Percentiles rank a stretch among this genome's conserved stretches.
phyloP scores from a whole-genome alignment of 495 filamentous ascomycete genomes.

The Penicillium waksmanii region DNA sequence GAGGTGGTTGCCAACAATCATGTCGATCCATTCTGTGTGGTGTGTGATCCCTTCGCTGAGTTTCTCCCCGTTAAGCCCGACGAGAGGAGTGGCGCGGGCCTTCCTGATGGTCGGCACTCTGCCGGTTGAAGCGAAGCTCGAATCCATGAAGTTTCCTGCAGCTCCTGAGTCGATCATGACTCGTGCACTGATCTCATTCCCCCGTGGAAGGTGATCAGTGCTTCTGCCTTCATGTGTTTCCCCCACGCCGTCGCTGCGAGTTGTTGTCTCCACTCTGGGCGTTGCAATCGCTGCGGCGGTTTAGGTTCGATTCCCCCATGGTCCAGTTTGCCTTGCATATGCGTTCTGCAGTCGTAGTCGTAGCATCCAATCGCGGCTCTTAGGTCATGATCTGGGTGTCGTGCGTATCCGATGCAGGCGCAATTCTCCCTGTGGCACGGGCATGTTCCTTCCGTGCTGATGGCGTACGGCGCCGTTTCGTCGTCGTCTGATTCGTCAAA shows the following conservation, averaged over 20 bases:
- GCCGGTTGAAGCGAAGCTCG: neutral
- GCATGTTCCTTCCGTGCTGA: neutral
- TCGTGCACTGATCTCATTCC: neutral
- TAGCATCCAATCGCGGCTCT: neutral
- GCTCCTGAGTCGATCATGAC: neutral
- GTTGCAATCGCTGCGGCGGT: neutral
- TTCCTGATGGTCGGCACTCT: neutral
- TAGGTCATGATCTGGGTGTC: neutral
- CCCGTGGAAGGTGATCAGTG: neutral
- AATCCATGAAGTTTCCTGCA: neutral
- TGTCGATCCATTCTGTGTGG: neutral
- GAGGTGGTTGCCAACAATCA: neutral
- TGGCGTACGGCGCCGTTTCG: neutral
- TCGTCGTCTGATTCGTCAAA: neutral
- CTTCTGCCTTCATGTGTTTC: neutral
- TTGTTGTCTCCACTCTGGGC: neutral
- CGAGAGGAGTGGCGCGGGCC: neutral
- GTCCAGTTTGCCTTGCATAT: neutral
- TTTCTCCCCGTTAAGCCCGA: neutral
- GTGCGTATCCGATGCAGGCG: neutral
- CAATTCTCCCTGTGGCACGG: neutral
- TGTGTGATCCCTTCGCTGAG: neutral
- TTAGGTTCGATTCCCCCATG: neutral
- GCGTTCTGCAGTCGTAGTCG: neutral
- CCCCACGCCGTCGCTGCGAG: neutral